phyloP scores from a whole-genome alignment of 2,329 filamentous ascomycete genomes.

The Aureobasidium namibiae region DNA sequence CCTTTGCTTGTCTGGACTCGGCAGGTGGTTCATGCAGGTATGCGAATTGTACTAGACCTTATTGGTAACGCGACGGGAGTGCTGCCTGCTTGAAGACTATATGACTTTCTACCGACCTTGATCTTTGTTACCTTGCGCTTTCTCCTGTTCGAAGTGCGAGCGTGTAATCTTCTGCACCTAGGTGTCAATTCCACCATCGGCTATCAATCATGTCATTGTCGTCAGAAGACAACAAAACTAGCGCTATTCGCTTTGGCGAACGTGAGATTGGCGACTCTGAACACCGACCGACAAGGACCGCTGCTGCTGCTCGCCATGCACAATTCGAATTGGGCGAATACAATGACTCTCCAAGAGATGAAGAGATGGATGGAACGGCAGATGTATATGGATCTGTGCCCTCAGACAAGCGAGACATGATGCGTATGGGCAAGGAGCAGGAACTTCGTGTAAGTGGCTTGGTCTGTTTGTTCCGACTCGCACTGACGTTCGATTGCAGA shows the following conservation, averaged over 20 bases:
- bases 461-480: too few species aligned
- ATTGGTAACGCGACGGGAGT: neutral
- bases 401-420: constrained; percentile 35
- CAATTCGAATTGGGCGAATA: constrained; percentile 1
- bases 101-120: neutral
- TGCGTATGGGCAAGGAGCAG: constrained; percentile 41
- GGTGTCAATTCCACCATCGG: neutral
- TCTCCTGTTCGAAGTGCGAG: neutral
- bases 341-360: neutral
- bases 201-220: neutral
- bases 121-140: neutral
- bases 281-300: constrained; percentile 3
- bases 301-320: neutral
- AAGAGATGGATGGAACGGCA: constrained; percentile 3
- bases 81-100: neutral
- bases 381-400: constrained; percentile 11
- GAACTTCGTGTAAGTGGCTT: constrained; percentile 31
- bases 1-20: neutral
- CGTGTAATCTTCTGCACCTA: neutral
- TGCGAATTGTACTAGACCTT: neutral
- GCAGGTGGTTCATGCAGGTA: neutral
- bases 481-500: constrained; percentile 17
- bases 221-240: neutral
- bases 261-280: neutral
- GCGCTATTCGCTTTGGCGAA: constrained; percentile 3